Conservation (phyloP, 208 protist genomes). For the Jaenimonas drosophilae region DNA sequence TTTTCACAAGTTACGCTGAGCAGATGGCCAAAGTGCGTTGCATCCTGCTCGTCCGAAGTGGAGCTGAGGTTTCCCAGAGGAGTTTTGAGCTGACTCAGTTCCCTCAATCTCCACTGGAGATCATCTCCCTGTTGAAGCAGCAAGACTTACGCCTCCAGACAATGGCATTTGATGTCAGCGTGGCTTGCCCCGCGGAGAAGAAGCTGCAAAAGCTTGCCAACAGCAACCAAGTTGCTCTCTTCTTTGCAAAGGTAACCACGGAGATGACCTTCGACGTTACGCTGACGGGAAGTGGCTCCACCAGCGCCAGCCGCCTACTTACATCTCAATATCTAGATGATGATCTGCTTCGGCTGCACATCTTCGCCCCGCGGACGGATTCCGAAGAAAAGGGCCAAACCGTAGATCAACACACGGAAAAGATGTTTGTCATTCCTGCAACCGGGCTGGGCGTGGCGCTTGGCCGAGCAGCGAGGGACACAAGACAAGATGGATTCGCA, state of each 20-base stretch:
- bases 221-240: constrained; percentile 10
- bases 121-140: constrained; percentile 22
- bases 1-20: constrained; percentile 1
- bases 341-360: constrained; percentile 31
- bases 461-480: constrained; percentile 21
- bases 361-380: constrained; percentile 14
- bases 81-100: constrained; percentile 18
- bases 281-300: background rate
- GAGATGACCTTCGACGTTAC: constrained; percentile 21
- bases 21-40: constrained; percentile 10
- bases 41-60: constrained; percentile 30
- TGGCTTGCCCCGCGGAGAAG: constrained; percentile 5
- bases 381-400: background rate
- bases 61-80: constrained; percentile 27
- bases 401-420: constrained; percentile 11
- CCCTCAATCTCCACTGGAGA: constrained; percentile 16
- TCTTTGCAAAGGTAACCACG: constrained; percentile 4
- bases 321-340: constrained; percentile 22
- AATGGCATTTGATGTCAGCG: constrained; percentile 32
- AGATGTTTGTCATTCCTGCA: constrained; percentile 37
- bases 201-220: constrained; percentile 1
- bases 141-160: constrained; percentile 57
- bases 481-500: constrained; percentile 5
- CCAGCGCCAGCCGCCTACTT: constrained; percentile 5
- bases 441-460: constrained; percentile 16